Conservation (phyloP, 2,329 filamentous ascomycete species). For the Aspergillus ruber region DNA sequence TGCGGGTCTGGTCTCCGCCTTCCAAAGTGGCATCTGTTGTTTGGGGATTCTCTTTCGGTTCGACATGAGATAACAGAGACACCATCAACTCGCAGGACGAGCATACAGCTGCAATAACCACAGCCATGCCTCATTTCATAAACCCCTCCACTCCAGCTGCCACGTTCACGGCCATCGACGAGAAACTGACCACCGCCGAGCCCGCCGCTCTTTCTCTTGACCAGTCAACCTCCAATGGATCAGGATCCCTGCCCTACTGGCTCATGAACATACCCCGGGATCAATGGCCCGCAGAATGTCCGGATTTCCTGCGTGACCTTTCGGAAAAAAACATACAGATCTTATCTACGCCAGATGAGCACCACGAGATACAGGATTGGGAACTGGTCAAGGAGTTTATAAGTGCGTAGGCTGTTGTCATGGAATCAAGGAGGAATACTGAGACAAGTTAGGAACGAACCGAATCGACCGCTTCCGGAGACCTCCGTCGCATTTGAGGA, state of each 20-base stretch:
- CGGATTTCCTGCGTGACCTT: conserved; percentile 59
- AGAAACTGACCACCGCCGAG: conserved; percentile 13
- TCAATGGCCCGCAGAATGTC: conserved; percentile 61
- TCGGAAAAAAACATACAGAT: conserved; percentile 63
- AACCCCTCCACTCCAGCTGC: conserved; percentile 11
- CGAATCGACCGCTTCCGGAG: conserved; percentile 71
- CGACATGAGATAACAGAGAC: background rate
- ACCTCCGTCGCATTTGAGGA: conserved; percentile 67
- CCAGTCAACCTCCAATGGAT: too few species aligned
- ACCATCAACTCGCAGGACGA: background rate
- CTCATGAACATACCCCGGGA: conserved; percentile 66
- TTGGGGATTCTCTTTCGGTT: too few species aligned
- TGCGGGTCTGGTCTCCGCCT: background rate
- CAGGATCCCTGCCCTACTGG: conserved; percentile 60
- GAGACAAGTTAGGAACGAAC: conserved; percentile 47
- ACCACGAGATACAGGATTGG: conserved; percentile 64
- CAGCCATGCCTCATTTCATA: background rate
- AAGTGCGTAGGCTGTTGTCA: conserved; percentile 24
- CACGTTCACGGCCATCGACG: conserved; percentile 18
- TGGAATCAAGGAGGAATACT: conserved; percentile 1
- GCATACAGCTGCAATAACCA: background rate
- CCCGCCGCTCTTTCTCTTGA: conserved; percentile 8
- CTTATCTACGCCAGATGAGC: conserved; percentile 62
- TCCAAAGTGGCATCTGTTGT: background rate
- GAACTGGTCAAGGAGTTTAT: conserved; percentile 59